phyloP scores from a whole-genome alignment of 768 basidiomycete species.

The Naematelia aurantialba region DNA sequence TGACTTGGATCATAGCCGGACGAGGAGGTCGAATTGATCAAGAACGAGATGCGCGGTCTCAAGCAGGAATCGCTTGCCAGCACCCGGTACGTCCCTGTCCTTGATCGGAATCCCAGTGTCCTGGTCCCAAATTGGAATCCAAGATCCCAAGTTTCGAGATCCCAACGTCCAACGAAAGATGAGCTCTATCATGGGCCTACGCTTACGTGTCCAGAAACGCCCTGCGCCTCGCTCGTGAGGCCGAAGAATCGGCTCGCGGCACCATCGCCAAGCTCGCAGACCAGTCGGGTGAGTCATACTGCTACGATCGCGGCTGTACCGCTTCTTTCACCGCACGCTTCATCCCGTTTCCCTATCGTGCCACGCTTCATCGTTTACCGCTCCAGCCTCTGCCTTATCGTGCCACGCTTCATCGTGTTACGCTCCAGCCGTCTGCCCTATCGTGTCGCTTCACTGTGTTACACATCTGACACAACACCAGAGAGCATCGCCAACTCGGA shows the following conservation, averaged over 20 bases:
- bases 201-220: conserved; percentile 67
- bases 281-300: conserved; percentile 71
- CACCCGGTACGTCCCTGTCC: conserved; percentile 56
- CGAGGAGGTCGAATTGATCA: conserved; percentile 77
- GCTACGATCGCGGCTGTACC: not conserved
- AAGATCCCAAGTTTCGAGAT: not conserved
- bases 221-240: conserved; percentile 85
- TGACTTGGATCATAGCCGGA: conserved; percentile 16
- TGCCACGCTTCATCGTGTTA: too few relatives aligned
- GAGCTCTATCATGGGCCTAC: not conserved
- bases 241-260: conserved; percentile 87
- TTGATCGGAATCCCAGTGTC: not conserved
- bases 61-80: conserved; percentile 91
- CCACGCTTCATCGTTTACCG: too few relatives aligned
- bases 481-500: conserved; percentile 80
- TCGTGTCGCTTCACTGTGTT: too few relatives aligned
- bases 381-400: too few relatives aligned
- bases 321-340: not conserved
- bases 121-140: not conserved
- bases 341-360: too few relatives aligned
- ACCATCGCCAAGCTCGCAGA: conserved; percentile 79
- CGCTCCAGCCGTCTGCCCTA: too few relatives aligned
- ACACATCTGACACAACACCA: conserved; percentile 17
- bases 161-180: not conserved
- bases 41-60: conserved; percentile 76